These are phyloP conservation scores for Saussurea involucrata DNA, from an alignment of 129 eudicot genomes.

Conservation along the genomic window DNA sequence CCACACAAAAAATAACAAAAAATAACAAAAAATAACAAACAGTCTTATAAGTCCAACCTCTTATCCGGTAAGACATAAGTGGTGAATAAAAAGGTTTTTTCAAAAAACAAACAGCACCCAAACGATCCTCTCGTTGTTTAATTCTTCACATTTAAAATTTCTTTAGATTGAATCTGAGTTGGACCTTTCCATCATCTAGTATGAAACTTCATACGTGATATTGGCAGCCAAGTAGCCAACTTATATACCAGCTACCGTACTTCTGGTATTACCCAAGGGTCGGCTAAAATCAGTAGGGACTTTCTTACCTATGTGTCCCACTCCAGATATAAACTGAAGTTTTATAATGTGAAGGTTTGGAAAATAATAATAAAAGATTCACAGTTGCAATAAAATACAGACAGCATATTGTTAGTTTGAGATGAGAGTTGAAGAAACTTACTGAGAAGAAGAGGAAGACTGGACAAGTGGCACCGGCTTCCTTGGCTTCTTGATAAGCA, in stretches of 20 bases:
- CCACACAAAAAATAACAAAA: too few species aligned
- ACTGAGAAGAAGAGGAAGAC: constrained; percentile 90
- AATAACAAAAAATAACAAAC: too few species aligned
- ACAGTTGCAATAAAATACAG: not conserved
- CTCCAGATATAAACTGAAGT: not conserved
- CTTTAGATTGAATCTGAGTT: not conserved
- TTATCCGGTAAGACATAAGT: not conserved
- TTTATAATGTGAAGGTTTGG: not conserved
- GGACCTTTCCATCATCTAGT: not conserved
- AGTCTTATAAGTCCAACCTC: too few species aligned
- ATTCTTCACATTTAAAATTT: not conserved
- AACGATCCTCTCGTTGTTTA: not conserved
- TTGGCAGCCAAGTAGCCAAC: not conserved
- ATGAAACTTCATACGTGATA: not conserved
- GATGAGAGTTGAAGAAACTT: constrained; percentile 16
- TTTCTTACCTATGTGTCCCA: not conserved
- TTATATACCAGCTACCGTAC: not conserved
- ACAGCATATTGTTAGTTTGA: not conserved
- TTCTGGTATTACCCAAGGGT: not conserved
- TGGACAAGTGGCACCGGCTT: constrained; percentile 49
- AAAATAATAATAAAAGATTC: too few species aligned
- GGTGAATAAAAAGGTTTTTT: not conserved
- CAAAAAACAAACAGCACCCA: not conserved
- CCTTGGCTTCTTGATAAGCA: constrained; percentile 81
- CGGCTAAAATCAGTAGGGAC: not conserved